phyloP scores from a whole-genome alignment of 345 rosid genomes.

The Bruguiera sexangula region DNA sequence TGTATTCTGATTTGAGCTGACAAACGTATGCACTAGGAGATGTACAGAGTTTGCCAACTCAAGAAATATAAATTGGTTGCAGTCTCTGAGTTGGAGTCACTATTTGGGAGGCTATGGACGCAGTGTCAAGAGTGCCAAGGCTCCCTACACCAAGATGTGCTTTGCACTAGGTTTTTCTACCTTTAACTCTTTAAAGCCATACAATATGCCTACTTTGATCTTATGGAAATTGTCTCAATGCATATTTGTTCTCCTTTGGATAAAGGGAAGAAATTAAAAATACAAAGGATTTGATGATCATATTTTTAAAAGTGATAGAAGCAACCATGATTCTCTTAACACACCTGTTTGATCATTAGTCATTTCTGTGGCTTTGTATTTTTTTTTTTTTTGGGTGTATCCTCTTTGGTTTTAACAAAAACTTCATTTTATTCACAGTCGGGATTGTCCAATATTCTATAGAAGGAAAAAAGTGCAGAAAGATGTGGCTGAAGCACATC shows the following conservation, averaged over 20 bases:
- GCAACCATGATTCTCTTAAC: not conserved
- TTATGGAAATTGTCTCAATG: not conserved
- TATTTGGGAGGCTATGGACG: constrained; percentile 88
- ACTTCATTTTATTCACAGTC: constrained; percentile 40
- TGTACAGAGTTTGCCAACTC: not conserved
- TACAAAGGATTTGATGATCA: not conserved
- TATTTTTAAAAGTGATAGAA: not conserved
- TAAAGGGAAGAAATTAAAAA: not conserved
- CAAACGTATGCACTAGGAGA: not conserved
- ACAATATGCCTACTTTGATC: not conserved
- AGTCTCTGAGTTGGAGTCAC: constrained; percentile 82
- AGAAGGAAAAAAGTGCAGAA: constrained; percentile 94
- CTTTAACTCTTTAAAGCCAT: constrained; percentile 4
- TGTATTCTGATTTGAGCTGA: not conserved
- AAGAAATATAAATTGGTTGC: constrained; percentile 25
- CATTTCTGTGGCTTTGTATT: not conserved
- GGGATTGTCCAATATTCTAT: constrained; percentile 97
- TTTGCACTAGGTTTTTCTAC: constrained; percentile 72
- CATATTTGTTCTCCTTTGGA: not conserved
- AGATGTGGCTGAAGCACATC: constrained; percentile 84
- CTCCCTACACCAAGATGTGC: constrained; percentile 98
- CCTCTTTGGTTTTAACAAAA: not conserved
- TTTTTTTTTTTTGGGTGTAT: not conserved
- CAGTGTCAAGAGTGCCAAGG: constrained; percentile 99
- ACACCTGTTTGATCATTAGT: not conserved